A percentile compares a stretch with the other conserved stretches of the same genome.
Conservation (phyloP, 106 monocot genomes). For the Cymbidium sinense region DNA sequence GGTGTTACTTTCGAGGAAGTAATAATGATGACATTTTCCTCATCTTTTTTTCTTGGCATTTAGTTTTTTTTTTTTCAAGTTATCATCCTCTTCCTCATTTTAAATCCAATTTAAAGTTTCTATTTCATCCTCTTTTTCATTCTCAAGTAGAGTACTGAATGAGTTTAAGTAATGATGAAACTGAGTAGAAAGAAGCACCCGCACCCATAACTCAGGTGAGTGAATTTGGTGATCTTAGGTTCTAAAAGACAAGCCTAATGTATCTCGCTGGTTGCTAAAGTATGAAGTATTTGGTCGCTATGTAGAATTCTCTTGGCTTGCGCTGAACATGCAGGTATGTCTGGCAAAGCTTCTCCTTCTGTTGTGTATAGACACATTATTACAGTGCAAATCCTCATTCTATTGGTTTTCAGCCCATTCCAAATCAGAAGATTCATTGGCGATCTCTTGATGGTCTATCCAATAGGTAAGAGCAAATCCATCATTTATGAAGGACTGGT, state of each 20-base stretch:
- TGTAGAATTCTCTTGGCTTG: slow-evolving; percentile 92
- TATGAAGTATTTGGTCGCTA: slow-evolving; percentile 71
- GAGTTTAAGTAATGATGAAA: background rate
- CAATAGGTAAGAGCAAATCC: slow-evolving; percentile 45
- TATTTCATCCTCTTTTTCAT: background rate
- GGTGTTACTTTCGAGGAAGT: background rate
- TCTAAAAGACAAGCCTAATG: slow-evolving; percentile 70
- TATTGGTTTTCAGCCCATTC: slow-evolving; percentile 59
- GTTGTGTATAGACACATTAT: background rate
- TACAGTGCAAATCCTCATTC: background rate
- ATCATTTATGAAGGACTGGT: background rate
- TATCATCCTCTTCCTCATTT: background rate
- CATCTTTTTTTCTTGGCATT: background rate
- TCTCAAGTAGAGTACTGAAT: background rate
- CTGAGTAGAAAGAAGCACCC: background rate
- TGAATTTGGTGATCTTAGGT: slow-evolving; percentile 32
- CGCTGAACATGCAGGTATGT: slow-evolving; percentile 72
- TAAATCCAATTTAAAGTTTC: background rate
- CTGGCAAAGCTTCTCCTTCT: background rate
- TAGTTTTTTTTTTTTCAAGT: background rate
- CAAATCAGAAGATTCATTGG: slow-evolving; percentile 98
- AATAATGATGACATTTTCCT: background rate
- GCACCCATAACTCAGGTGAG: background rate
- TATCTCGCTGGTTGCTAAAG: slow-evolving; percentile 79
- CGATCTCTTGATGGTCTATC: slow-evolving; percentile 90